Evolutionary conservation across 495 filamentous ascomycete species (phyloP).

Genomic region (Amorphotheca resinae): DNA sequence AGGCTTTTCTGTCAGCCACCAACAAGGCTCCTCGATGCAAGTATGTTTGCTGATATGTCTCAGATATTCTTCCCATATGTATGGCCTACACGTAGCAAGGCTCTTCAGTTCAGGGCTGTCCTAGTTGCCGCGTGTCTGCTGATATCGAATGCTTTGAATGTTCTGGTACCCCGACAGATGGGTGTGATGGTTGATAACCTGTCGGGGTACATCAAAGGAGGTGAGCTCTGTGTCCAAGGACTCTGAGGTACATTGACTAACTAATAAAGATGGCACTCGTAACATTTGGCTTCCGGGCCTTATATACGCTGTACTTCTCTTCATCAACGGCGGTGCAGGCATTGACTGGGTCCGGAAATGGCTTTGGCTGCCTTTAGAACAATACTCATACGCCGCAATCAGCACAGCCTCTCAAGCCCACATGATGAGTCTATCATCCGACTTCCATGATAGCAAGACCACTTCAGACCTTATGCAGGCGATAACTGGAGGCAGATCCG

Average conservation of each 20-base stretch:
- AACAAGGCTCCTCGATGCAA: not conserved
- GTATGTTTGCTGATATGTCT: not conserved
- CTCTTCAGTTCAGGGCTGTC: slow-evolving; percentile 41
- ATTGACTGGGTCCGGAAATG: slow-evolving; percentile 40
- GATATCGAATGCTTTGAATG: slow-evolving; percentile 44
- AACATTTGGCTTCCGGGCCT: slow-evolving; percentile 38
- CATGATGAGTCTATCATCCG: slow-evolving; percentile 63
- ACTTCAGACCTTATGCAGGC: slow-evolving; percentile 58
- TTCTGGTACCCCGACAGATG: slow-evolving; percentile 54
- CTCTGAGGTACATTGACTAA: slow-evolving; percentile 2
- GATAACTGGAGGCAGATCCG: slow-evolving; percentile 48
- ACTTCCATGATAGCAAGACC: slow-evolving; percentile 67
- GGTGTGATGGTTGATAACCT: slow-evolving; percentile 50
- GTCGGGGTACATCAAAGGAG: slow-evolving; percentile 12
- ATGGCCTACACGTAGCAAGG: slow-evolving; percentile 45
- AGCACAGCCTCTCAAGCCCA: slow-evolving; percentile 59
- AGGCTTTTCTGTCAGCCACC: slow-evolving; percentile 39
- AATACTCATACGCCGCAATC: slow-evolving; percentile 47
- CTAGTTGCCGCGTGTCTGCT: slow-evolving; percentile 51
- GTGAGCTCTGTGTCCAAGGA: slow-evolving; percentile 8
- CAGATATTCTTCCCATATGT: slow-evolving; percentile 53
- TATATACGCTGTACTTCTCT: slow-evolving; percentile 40
- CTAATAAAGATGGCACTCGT: slow-evolving; percentile 5
- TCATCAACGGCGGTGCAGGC: slow-evolving; percentile 44
- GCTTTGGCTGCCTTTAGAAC: slow-evolving; percentile 56